Conservation (phyloP, 345 rosid genomes). For the Sonneratia alba region DNA sequence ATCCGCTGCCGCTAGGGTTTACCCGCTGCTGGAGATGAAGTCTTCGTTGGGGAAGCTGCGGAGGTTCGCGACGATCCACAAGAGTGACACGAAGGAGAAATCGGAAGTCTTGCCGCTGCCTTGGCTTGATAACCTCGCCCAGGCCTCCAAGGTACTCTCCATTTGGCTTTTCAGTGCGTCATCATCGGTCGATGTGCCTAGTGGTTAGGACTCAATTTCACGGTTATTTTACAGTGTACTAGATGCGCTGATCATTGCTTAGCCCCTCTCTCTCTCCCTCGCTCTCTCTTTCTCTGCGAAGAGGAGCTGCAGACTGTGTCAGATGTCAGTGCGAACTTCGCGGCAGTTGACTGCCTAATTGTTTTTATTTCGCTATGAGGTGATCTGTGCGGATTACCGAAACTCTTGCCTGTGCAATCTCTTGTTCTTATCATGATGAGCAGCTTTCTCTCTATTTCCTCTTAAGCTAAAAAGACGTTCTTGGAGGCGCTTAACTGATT, state of each 20-base stretch:
- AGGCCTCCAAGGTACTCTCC: conserved; percentile 60
- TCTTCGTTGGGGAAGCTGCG: conserved; percentile 55
- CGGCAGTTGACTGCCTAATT: no score
- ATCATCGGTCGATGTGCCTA: not conserved
- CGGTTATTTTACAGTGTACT: not conserved
- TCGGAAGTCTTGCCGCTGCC: conserved; percentile 33
- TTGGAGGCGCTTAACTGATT: not conserved
- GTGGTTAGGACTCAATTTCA: not conserved
- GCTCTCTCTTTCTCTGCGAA: not conserved
- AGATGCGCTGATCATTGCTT: not conserved
- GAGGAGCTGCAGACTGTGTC: no score
- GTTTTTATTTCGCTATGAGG: not conserved
- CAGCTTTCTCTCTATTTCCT: not conserved
- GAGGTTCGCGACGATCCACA: conserved; percentile 66
- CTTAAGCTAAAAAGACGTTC: not conserved
- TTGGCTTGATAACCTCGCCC: conserved; percentile 67
- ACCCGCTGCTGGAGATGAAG: conserved; percentile 46
- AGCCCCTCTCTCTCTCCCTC: not conserved
- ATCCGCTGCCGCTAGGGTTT: conserved; percentile 12
- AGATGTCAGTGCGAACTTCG: no score
- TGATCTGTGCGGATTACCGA: not conserved
- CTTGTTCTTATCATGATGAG: not conserved
- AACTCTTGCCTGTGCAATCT: not conserved
- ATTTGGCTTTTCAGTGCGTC: not conserved
- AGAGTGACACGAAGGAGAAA: conserved; percentile 58